Evolutionary conservation across 371 early-diverging fungal species (phyloP), one percentile per base, ranked within the genome.

Genomic region (Mortierella sp.): DNA sequence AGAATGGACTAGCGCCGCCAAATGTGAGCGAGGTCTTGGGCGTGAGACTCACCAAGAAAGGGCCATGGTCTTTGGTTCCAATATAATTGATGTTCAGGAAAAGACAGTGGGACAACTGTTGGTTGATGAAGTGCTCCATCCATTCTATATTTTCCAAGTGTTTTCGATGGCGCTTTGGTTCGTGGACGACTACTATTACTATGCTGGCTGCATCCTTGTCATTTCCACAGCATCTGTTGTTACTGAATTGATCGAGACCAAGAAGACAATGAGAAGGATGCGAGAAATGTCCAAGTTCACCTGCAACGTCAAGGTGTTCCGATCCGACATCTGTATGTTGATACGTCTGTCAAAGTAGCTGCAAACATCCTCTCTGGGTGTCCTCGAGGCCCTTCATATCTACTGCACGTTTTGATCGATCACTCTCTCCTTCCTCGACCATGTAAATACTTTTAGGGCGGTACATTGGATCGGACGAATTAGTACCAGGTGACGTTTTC

Each of bases 111-210:
- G 84, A 11, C 88, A 92, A 47, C 84, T 99, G 57, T 81, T 98
- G 13, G 80, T 96, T 28, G 96, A 96, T 78, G 99, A 99, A 85
- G 72, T 96, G 19, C 86, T 96, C 24, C 92, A 98, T 83, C 99
- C 99, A 5, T 98, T 99, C 85, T 98, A 96, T 84, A 90, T 98
- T 43, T 98, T 99, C 75, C 98, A 98, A 85, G 92, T 95, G 38
- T 93, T 93, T 53, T 94, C 94, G 69, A 95, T 98, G 53, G 76
- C 95, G 13, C 89, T 98, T 1, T 99, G 99, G 99, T 88, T 89
- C 68, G 77, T 92, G 21, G 99, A 99, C 71, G 91, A 96, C 71
- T 99, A 99, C 83, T 94, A 94, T 70, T 96, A 96, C 77, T 99
- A 98, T 81, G 98, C 98, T 0, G 87, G 90, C 32, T 96, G 97